Evolutionary conservation across 2,329 filamentous ascomycete genomes (phyloP).

Genomic region (Myriosclerotinia scirpicola): DNA sequence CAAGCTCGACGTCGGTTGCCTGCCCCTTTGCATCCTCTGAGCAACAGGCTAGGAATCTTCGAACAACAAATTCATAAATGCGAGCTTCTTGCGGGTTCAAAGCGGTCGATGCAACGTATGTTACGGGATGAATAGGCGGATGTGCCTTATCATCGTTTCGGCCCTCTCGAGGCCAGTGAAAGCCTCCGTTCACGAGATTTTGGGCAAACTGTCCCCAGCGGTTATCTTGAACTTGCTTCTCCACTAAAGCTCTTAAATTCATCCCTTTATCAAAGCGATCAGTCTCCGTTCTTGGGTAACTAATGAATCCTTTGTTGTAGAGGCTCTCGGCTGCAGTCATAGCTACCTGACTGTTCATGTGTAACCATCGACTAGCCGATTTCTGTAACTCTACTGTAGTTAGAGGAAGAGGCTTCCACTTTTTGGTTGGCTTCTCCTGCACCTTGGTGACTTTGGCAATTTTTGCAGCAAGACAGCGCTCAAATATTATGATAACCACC

Average conservation of each 20-base stretch:
- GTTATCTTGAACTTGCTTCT: slow-evolving; percentile 76
- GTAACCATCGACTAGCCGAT: slow-evolving; percentile 82
- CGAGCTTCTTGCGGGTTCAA: slow-evolving; percentile 68
- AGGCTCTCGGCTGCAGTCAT: slow-evolving; percentile 86
- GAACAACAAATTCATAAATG: slow-evolving; percentile 89
- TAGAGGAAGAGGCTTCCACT: slow-evolving; percentile 89
- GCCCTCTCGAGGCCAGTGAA: slow-evolving; percentile 78
- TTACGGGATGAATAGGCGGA: slow-evolving; percentile 93
- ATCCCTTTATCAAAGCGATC: slow-evolving; percentile 93
- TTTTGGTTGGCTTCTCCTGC: slow-evolving; percentile 85
- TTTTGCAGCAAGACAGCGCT: slow-evolving; percentile 76
- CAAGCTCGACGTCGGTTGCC: slow-evolving; percentile 80
- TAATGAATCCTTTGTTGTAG: slow-evolving; percentile 95
- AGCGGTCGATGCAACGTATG: slow-evolving; percentile 65
- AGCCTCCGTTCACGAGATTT: slow-evolving; percentile 70
- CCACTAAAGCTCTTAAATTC: slow-evolving; percentile 74
- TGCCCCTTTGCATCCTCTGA: slow-evolving; percentile 90
- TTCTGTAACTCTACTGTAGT: slow-evolving; percentile 98
- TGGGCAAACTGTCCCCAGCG: slow-evolving; percentile 82
- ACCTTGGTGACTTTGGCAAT: slow-evolving; percentile 80
- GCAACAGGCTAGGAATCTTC: slow-evolving; percentile 92
- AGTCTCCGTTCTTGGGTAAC: slow-evolving; percentile 95
- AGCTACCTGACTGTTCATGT: slow-evolving; percentile 86
- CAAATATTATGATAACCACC: slow-evolving; percentile 76
- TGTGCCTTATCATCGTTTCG: slow-evolving; percentile 94